Conservation (phyloP, 2,329 filamentous ascomycete species). For the Aciculosporium take region DNA sequence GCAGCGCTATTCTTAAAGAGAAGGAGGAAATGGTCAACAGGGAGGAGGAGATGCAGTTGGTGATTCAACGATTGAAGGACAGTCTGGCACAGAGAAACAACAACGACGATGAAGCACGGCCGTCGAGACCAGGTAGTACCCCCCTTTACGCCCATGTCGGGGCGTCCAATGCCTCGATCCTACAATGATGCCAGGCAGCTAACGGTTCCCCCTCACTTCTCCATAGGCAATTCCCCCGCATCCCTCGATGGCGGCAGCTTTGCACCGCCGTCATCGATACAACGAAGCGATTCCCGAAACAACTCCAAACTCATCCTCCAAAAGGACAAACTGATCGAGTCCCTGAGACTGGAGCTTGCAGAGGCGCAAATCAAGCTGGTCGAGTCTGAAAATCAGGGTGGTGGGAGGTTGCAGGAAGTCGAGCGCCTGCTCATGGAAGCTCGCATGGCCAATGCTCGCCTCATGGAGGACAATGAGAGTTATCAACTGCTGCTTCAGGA, state of each 20-base stretch:
- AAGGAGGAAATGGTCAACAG: conserved; percentile 74
- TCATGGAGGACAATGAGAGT: conserved; percentile 98
- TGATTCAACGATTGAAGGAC: conserved; percentile 87
- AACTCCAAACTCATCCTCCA: conserved; percentile 83
- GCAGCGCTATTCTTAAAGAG: conserved; percentile 74
- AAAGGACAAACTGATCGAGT: conserved; percentile 94
- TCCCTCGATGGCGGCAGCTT: conserved; percentile 65
- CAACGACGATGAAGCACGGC: conserved; percentile 40
- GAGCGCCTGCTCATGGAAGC: conserved; percentile 82
- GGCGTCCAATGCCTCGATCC: not conserved
- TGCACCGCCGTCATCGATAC: conserved; percentile 69
- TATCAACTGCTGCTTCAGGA: conserved; percentile 91
- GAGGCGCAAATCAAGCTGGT: conserved; percentile 92
- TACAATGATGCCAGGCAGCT: conserved; percentile 5
- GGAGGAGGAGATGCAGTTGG: conserved; percentile 80
- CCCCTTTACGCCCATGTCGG: not conserved
- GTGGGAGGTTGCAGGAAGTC: conserved; percentile 75
- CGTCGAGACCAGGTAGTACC: conserved; percentile 42
- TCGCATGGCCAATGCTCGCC: conserved; percentile 84
- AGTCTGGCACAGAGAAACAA: conserved; percentile 61
- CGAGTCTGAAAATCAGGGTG: conserved; percentile 85
- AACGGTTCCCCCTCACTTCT: conserved; percentile 7
- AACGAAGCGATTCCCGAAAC: conserved; percentile 78
- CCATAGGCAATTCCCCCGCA: conserved; percentile 43
- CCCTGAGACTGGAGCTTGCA: conserved; percentile 77